These are phyloP conservation scores for Ophiostoma angusticollis DNA, from an alignment of 2,329 filamentous ascomycete genomes.

Conservation along the genomic window DNA sequence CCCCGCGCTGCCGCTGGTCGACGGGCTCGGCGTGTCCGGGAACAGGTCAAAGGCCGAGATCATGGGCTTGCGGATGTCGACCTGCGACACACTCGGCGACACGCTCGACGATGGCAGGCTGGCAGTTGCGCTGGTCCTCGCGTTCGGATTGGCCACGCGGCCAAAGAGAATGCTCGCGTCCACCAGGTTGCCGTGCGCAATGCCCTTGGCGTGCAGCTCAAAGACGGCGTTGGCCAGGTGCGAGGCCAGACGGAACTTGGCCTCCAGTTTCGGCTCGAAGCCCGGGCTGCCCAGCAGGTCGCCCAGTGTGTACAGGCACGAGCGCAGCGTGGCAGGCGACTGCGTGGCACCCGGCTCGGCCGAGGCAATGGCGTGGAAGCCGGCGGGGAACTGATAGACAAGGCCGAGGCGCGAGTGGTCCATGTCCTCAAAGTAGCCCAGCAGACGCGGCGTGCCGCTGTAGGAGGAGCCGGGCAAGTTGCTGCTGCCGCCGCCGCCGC, in stretches of 20 bases:
- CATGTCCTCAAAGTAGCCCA: conserved; percentile 65
- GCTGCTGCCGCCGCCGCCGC: conserved; percentile 30
- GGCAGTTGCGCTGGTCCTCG: too few relatives aligned
- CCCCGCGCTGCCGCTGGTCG: conserved; percentile 17
- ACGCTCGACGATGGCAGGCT: conserved; percentile 24
- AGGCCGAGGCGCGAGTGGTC: conserved; percentile 57
- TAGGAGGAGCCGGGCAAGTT: too few relatives aligned
- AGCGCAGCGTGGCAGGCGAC: conserved; percentile 34
- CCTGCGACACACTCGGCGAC: conserved; percentile 23
- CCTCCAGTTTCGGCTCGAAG: conserved; percentile 56
- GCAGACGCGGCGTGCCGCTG: conserved; percentile 47
- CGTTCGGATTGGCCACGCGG: conserved; percentile 21
- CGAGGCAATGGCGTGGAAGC: conserved; percentile 42
- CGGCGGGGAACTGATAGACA: conserved; percentile 59
- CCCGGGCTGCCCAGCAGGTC: conserved; percentile 39
- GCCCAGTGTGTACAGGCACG: conserved; percentile 39
- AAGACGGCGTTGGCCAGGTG: conserved; percentile 62
- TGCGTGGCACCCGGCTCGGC: conserved; percentile 13
- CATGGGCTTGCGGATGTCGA: conserved; percentile 55
- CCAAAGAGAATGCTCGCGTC: conserved; percentile 57
- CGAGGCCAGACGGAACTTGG: conserved; percentile 61
- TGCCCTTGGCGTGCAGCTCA: conserved; percentile 55
- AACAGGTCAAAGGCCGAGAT: conserved; percentile 67
- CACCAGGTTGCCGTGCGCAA: conserved; percentile 58
- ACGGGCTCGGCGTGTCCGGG: conserved; percentile 31